A percentile compares a stretch with the other conserved stretches of the same genome.
These are phyloP conservation scores for Arachis hypogaea DNA, from an alignment of 306 rosid genomes.

Conservation along the genomic window DNA sequence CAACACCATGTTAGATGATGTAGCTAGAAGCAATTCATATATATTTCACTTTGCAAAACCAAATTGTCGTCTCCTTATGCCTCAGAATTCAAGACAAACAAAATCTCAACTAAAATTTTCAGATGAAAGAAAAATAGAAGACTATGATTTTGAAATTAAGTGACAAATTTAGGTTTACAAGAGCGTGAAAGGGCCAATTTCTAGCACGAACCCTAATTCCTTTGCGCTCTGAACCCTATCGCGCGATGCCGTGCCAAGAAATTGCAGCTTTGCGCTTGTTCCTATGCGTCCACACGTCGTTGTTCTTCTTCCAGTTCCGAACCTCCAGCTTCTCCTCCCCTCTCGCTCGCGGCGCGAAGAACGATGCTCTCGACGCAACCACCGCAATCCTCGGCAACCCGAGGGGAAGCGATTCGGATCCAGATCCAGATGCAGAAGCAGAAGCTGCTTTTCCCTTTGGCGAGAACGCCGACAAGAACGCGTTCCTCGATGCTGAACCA, in stretches of 20 bases:
- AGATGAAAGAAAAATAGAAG: background rate
- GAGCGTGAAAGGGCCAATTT: background rate
- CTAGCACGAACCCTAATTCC: conserved; percentile 7
- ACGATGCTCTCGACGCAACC: conserved; percentile 31
- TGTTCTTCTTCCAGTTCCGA: conserved; percentile 50
- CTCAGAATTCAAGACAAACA: conserved; percentile 18
- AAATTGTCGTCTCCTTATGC: conserved; percentile 4
- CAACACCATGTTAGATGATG: background rate
- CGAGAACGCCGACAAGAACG: conserved; percentile 45
- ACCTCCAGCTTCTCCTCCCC: conserved; percentile 40
- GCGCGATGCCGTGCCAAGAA: conserved; percentile 42
- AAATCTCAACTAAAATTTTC: conserved; percentile 10
- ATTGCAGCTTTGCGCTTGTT: conserved; percentile 47
- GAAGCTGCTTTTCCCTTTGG: conserved; percentile 15
- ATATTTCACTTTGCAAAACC: conserved; percentile 12
- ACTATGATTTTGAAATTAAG: background rate
- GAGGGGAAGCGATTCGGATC: conserved; percentile 18
- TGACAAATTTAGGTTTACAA: conserved; percentile 26
- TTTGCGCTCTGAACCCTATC: conserved; percentile 12
- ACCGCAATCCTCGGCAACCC: conserved; percentile 45
- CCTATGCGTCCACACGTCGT: conserved; percentile 42
- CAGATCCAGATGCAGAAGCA: background rate
- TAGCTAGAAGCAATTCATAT: background rate
- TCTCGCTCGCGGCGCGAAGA: conserved; percentile 36
- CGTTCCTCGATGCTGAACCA: conserved; percentile 27